Base-by-base conservation (phyloP, 1,139 yeast genomes). In the Magnusiomyces suaveolens region DNA sequence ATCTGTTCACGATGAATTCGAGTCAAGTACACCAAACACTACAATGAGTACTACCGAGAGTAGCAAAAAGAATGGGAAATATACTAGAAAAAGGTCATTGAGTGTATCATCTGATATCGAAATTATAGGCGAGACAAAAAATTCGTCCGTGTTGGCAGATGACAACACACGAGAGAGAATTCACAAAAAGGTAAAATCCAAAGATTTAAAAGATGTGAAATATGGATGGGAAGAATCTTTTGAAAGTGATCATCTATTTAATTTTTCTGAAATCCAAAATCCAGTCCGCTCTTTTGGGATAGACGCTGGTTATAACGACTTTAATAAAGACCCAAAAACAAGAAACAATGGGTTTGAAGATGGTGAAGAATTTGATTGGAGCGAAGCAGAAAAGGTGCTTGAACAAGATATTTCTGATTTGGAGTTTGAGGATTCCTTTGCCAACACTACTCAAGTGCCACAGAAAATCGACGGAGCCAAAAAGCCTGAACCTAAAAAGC, bases 101-200 rank as follows among this genome's bases (percentile, higher is more conserved):
- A 43, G 47, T 8, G 36, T 38, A 3, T 48, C 51, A 16, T 48
- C 51, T 16, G 51, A 48, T 16, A 21, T 33, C 24, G 51, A 48
- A 16, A 38, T 25, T 21, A 23, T 24, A 3, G 47, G 47, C 18
- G 18, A 36, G 16, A 16, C 18, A 8, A 10, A 10, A 18, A 36
- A 36, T 8, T 36, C 10, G 4, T 23, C 16, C 21, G 29, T 16
- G 24, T 3, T 12, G 16, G 20, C 26, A 43, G 20, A 10, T 4
- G 3, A 43, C 18, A 21, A 21, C 29, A 24, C 14, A 43, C 23
- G 12, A 20, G 8, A 12, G 32, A 43, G 12, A 16, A 43, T 21
- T 4, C 21, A 20, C 29, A 26, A 43, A 6, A 12, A 23, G 4
- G 16, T 23, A 23, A 32, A 23, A 16, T 8, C n/a, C 24, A 32